These are phyloP conservation scores for Ophiostoma sp. DNA, from an alignment of 2,329 filamentous ascomycete species.

Conservation along the genomic window DNA sequence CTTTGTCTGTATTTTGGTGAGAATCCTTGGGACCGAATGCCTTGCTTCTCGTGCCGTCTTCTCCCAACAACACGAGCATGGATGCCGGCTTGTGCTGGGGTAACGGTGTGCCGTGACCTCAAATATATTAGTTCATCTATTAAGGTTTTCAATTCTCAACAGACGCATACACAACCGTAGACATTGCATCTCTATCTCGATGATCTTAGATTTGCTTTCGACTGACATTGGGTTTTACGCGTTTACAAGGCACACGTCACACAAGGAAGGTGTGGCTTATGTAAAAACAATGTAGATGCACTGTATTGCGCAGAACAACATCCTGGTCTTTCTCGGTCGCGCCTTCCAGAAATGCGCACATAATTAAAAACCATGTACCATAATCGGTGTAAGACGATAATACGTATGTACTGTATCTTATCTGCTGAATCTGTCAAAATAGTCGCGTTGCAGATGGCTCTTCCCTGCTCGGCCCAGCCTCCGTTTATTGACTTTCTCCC, in stretches of 20 bases:
- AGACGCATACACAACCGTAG: no score
- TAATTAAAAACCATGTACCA: not conserved
- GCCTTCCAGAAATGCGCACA: not conserved
- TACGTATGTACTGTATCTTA: not conserved
- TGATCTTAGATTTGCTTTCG: no score
- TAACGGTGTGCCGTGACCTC: not conserved
- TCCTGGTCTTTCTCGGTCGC: not conserved
- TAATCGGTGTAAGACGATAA: not conserved
- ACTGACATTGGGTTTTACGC: not conserved
- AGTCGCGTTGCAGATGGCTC: conserved; percentile 5
- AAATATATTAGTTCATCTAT: not conserved
- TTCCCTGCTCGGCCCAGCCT: conserved; percentile 18
- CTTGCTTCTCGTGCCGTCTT: not conserved
- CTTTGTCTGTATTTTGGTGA: not conserved
- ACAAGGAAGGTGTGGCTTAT: not conserved
- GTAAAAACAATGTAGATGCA: not conserved
- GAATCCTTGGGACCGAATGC: not conserved
- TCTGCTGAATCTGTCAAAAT: not conserved
- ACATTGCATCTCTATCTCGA: no score
- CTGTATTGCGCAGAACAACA: not conserved
- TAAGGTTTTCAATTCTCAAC: no score
- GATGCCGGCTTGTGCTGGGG: not conserved
- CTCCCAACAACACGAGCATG: not conserved
- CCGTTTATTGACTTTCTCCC: conserved; percentile 22
- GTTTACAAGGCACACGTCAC: not conserved